phyloP scores from a whole-genome alignment of 208 protist species.

The Angomonas desouzai region DNA sequence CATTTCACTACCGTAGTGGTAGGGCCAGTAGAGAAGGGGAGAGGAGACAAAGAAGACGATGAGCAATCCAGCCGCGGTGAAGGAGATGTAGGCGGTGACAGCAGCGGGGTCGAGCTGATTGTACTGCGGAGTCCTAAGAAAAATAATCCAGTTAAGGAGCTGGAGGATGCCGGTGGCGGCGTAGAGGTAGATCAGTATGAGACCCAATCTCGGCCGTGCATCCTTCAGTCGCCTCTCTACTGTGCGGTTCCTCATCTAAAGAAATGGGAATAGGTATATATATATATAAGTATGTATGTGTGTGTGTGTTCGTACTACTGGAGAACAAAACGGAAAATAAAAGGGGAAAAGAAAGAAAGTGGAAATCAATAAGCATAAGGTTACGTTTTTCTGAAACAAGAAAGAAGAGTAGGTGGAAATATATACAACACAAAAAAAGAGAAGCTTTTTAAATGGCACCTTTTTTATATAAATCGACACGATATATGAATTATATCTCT shows the following conservation, averaged over 20 bases:
- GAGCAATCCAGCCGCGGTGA: slow-evolving; percentile 42
- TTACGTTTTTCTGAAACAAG: too few relatives aligned
- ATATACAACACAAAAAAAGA: too few relatives aligned
- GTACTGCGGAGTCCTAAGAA: slow-evolving; percentile 18
- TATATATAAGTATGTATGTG: background rate
- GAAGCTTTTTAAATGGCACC: too few relatives aligned
- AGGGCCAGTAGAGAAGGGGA: slow-evolving; percentile 75
- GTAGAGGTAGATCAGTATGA: slow-evolving; percentile 62
- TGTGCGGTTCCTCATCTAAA: background rate
- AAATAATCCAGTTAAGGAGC: slow-evolving; percentile 56
- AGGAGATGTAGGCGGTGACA: slow-evolving; percentile 55
- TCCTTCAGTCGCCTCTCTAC: slow-evolving; percentile 9
- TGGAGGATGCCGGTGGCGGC: slow-evolving; percentile 48
- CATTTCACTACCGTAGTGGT: slow-evolving; percentile 63
- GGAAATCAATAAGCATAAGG: too few relatives aligned
- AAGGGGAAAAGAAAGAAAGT: too few relatives aligned
- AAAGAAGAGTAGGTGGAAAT: too few relatives aligned
- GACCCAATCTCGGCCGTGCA: slow-evolving; percentile 35
- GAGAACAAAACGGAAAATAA: too few relatives aligned
- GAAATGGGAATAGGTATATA: background rate
- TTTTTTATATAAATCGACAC: too few relatives aligned
- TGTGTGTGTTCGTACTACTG: too few relatives aligned
- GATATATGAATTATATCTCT: too few relatives aligned
- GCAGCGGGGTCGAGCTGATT: slow-evolving; percentile 15
- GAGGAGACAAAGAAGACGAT: slow-evolving; percentile 39